Percentiles rank a stretch among this genome's conserved stretches.
Conservation (phyloP, 2,329 filamentous ascomycete species). For the Rhinocladiella mackenziei region DNA sequence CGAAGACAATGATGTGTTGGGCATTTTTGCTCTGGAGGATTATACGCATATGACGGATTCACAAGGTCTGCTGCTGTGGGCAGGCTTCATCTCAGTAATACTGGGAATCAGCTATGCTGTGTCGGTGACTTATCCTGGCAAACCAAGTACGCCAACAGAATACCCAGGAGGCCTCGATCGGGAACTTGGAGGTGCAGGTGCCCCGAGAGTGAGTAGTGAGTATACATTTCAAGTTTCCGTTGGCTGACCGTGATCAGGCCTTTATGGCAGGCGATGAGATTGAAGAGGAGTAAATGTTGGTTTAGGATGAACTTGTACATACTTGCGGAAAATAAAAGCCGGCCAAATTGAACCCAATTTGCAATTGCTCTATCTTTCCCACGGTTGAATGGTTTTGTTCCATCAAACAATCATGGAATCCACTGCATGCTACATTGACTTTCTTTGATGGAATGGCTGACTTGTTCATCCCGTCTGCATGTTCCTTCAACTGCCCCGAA, state of each 20-base stretch:
- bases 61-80: constrained; percentile 66
- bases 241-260: constrained; percentile 18
- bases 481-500: no score
- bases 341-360: neutral
- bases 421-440: no score
- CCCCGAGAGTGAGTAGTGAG: constrained; percentile 56
- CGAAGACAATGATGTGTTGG: constrained; percentile 91
- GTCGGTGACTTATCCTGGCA: constrained; percentile 67
- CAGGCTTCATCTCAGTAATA: constrained; percentile 61
- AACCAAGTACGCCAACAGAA: constrained; percentile 62
- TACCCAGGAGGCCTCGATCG: constrained; percentile 66
- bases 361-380: no score
- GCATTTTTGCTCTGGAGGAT: constrained; percentile 81
- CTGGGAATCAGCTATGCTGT: constrained; percentile 65
- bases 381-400: no score
- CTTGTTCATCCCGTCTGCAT: no score
- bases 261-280: constrained; percentile 15
- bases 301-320: constrained; percentile 10
- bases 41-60: constrained; percentile 78
- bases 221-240: neutral
- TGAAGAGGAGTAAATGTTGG: constrained; percentile 5
- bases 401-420: no score
- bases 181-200: constrained; percentile 68
- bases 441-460: no score
- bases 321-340: neutral